Evolutionary conservation across 2,329 filamentous ascomycete genomes (phyloP).

Genomic region (Alternaria viburni): DNA sequence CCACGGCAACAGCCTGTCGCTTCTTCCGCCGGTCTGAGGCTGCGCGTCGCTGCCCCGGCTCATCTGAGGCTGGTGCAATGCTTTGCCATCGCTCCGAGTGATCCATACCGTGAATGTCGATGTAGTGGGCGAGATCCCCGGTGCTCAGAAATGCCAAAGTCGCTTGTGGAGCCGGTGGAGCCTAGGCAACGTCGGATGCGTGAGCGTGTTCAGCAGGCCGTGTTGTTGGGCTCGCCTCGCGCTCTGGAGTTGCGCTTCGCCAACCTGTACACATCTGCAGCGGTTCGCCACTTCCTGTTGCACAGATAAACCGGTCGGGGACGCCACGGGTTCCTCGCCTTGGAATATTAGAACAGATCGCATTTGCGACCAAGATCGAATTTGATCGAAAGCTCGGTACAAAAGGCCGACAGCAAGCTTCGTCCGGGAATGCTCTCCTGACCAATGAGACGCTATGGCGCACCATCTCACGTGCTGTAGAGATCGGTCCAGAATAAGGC

Average conservation of each 20-base stretch:
- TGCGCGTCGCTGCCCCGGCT: slow-evolving; percentile 26
- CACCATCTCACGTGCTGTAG: slow-evolving; percentile 13
- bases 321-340: background rate
- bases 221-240: background rate
- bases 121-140: background rate
- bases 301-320: background rate
- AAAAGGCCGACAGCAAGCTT: slow-evolving; percentile 14
- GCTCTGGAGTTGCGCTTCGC: background rate
- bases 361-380: slow-evolving; percentile 8
- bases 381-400: slow-evolving; percentile 10
- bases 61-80: slow-evolving; percentile 33
- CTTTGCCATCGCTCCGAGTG: slow-evolving; percentile 29
- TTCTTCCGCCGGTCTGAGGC: slow-evolving; percentile 24
- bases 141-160: background rate
- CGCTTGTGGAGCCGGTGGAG: slow-evolving; percentile 10
- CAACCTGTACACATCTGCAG: background rate
- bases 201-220: slow-evolving; percentile 4
- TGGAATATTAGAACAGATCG: slow-evolving; percentile 3
- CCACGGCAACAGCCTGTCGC: slow-evolving; percentile 30
- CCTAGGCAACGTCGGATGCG: slow-evolving; percentile 3
- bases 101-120: slow-evolving; percentile 19
- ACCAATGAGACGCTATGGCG: slow-evolving; percentile 10
- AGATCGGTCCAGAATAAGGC: background rate
- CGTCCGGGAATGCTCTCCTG: slow-evolving; percentile 8
- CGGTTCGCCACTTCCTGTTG: slow-evolving; percentile 1